Conservation (phyloP, 352 stramenopile species). For the Saprolegnia parasitica region DNA sequence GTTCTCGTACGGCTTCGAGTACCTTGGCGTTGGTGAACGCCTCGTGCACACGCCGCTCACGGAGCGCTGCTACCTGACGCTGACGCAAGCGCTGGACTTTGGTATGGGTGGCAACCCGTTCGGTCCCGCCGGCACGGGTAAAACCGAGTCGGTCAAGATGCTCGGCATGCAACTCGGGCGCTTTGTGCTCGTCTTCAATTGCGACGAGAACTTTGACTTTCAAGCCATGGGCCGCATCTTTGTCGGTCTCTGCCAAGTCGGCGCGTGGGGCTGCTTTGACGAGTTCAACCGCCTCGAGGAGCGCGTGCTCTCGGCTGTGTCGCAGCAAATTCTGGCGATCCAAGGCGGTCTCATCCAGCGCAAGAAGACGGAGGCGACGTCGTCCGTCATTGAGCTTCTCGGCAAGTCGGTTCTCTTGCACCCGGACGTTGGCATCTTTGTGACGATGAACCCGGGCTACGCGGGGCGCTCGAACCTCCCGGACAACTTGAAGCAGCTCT, state of each 20-base stretch:
- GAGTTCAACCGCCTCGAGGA: slow-evolving; percentile 99
- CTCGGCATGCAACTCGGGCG: slow-evolving; percentile 97
- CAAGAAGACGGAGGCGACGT: slow-evolving; percentile 38
- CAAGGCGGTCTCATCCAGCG: slow-evolving; percentile 92
- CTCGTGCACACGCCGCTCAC: slow-evolving; percentile 99
- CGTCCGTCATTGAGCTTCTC: slow-evolving; percentile 90
- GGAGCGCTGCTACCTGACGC: slow-evolving; percentile 98
- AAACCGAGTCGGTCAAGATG: slow-evolving; percentile 99
- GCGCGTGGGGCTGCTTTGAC: slow-evolving; percentile 99
- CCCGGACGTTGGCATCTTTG: slow-evolving; percentile 99
- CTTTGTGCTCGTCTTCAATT: slow-evolving; percentile 99
- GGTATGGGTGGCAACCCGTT: slow-evolving; percentile 98
- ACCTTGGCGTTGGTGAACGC: slow-evolving; percentile 98
- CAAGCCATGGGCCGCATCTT: slow-evolving; percentile 99
- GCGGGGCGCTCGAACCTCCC: slow-evolving; percentile 96
- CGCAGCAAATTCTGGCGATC: slow-evolving; percentile 99
- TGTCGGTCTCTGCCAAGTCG: slow-evolving; percentile 98
- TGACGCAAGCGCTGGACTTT: slow-evolving; percentile 99
- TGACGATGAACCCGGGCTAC: slow-evolving; percentile 99
- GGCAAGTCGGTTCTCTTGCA: slow-evolving; percentile 94
- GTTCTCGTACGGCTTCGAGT: slow-evolving; percentile 99
- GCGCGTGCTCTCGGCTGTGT: slow-evolving; percentile 98
- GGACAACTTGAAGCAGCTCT: slow-evolving; percentile 99
- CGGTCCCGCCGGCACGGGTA: slow-evolving; percentile 98
- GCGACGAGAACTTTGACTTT: slow-evolving; percentile 99